A percentile compares a stretch with the other conserved stretches of the same genome.
Evolutionary conservation across 2,329 filamentous ascomycete species (phyloP).

Genomic region (Geosmithia flava): DNA sequence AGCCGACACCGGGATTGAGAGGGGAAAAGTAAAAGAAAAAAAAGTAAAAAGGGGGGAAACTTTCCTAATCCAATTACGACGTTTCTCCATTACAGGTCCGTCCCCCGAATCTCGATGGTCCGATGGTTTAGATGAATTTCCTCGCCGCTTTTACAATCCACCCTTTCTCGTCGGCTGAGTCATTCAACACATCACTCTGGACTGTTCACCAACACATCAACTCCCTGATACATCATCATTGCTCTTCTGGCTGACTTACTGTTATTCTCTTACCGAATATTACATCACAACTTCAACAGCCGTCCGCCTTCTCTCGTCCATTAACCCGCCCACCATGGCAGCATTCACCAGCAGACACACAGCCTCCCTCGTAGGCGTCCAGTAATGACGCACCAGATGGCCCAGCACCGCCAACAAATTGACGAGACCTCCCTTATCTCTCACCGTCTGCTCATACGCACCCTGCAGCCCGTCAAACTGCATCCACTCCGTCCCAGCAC

Average conservation of each 20-base stretch:
- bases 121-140: too few species aligned
- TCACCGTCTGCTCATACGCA: constrained; percentile 1
- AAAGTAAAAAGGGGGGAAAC: not conserved
- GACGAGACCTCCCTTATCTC: constrained; percentile 1
- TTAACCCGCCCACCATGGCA: constrained; percentile 1
- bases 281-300: not conserved
- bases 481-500: constrained; percentile 18
- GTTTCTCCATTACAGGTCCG: too few species aligned
- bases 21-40: too few species aligned
- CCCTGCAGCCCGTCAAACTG: constrained; percentile 11
- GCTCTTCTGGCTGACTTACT: too few species aligned
- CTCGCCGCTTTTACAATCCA: too few species aligned
- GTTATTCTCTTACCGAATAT: not conserved
- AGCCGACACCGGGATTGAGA: not conserved
- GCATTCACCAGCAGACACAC: constrained; percentile 2
- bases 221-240: too few species aligned
- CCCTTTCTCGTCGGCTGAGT: too few species aligned
- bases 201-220: too few species aligned
- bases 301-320: not conserved
- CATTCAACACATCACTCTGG: too few species aligned
- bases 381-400: not conserved
- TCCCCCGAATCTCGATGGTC: too few species aligned
- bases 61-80: not conserved
- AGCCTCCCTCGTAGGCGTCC: not conserved
- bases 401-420: not conserved